Evolutionary conservation across 2,329 filamentous ascomycete species (phyloP).

Genomic region (Pseudopyricularia javanii): DNA sequence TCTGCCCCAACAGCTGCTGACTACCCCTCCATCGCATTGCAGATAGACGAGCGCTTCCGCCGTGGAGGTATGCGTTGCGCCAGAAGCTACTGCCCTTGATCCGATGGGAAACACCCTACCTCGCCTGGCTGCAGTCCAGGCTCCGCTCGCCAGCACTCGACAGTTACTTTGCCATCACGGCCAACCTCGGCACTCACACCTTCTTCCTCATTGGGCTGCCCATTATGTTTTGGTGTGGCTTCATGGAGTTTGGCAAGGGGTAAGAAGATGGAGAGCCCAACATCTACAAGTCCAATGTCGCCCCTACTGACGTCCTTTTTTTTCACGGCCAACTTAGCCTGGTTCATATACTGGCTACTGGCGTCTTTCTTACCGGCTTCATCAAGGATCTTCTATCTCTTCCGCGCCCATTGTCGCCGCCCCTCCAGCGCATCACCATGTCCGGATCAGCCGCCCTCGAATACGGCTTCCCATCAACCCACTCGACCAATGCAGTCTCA

Average conservation of each 20-base stretch:
- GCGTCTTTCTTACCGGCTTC: constrained; percentile 83
- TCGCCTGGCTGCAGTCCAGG: constrained; percentile 72
- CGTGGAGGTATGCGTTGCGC: constrained; percentile 80
- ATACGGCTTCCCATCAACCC: constrained; percentile 94
- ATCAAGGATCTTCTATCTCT: constrained; percentile 90
- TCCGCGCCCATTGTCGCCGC: constrained; percentile 81
- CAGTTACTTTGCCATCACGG: constrained; percentile 92
- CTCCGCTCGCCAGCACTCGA: constrained; percentile 77
- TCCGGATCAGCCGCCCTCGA: constrained; percentile 89
- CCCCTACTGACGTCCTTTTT: background rate
- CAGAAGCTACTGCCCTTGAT: constrained; percentile 75
- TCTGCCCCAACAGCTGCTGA: no score
- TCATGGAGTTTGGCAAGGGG: constrained; percentile 75
- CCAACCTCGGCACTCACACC: constrained; percentile 93
- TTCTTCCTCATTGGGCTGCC: constrained; percentile 97
- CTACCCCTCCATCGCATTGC: constrained; percentile 5
- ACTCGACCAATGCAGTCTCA: constrained; percentile 93
- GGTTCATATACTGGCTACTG: constrained; percentile 64
- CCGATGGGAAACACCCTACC: constrained; percentile 88
- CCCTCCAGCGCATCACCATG: constrained; percentile 91
- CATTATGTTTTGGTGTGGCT: constrained; percentile 93
- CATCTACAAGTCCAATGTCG: no score
- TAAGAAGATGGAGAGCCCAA: no score
- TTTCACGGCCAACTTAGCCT: constrained; percentile 30
- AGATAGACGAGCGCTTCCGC: constrained; percentile 75